Evolutionary conservation across 2,329 filamentous ascomycete genomes (phyloP).

Genomic region (Calycina marina): DNA sequence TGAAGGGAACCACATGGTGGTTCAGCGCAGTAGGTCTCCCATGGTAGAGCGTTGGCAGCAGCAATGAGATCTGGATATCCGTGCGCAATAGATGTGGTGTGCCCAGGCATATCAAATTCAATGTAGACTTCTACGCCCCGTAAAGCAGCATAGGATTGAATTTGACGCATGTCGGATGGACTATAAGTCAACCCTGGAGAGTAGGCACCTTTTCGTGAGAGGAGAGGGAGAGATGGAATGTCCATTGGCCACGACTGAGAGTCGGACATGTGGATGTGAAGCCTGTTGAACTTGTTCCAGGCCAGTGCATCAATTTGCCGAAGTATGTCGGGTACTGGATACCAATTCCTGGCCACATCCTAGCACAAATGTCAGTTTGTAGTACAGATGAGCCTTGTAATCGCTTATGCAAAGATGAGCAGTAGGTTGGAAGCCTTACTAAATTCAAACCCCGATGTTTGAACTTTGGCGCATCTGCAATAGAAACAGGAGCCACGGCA

Average conservation of each 20-base stretch:
- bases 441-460: constrained; percentile 66
- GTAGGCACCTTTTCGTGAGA: constrained; percentile 63
- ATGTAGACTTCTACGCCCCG: constrained; percentile 59
- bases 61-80: constrained; percentile 59
- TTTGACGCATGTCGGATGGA: constrained; percentile 42
- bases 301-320: constrained; percentile 62
- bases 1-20: constrained; percentile 58
- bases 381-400: too few relatives aligned
- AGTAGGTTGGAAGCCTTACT: too few relatives aligned
- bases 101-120: constrained; percentile 71
- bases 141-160: constrained; percentile 56
- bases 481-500: constrained; percentile 51
- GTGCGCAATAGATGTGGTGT: constrained; percentile 53
- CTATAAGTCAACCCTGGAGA: constrained; percentile 51
- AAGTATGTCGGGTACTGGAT: constrained; percentile 38
- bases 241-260: constrained; percentile 77
- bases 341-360: constrained; percentile 60
- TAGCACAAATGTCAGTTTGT: too few relatives aligned
- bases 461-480: constrained; percentile 62
- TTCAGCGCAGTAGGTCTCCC: constrained; percentile 43
- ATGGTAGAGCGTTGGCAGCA: constrained; percentile 43
- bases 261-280: constrained; percentile 73
- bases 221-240: constrained; percentile 57
- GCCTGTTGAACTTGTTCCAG: constrained; percentile 70
- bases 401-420: too few relatives aligned